Evolutionary conservation across 176 grass and related monocot species (phyloP), one percentile per base, ranked within the genome.

Genomic region (Triticum urartu): DNA sequence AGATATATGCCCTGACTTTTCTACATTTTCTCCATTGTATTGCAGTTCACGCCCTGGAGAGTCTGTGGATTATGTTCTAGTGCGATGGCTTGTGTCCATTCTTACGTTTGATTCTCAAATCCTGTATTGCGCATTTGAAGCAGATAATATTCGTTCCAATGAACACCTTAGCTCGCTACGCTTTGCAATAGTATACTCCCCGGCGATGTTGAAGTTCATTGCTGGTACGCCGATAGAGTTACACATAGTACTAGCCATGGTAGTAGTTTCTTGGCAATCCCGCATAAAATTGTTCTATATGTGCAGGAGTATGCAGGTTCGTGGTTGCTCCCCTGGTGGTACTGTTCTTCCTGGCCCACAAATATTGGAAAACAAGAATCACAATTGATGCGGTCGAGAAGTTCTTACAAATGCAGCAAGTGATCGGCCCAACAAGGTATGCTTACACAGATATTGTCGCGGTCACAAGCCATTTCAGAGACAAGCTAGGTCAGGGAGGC

Each of bases 401-500:
- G 20, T 61, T 61, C 58, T 8, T 61, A 18, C 58, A 22, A 6
- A 61, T 61, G 58, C 58, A 61, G 58, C 58, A 61, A 61, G 3
- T 61, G 58, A 61, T 61, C 21, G 58, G 58, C 58, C 58, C 58
- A 1, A 3, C 6, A 22, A 61, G 58, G 58, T 61, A 61, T 6
- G 58, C 58, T 3, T 61, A 61, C 21, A 61, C 58, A 10, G 58
- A 61, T 17, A 61, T 61, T 22, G 58, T 61, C 7, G 8, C 58
- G 8, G 58, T 61, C 58, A 61, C 58, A 61, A 22, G 58, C 21
- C 0, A 61, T 61, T 61, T 61, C 58, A 61, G 58, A 61, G 62
- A 87, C 28, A 87, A 83, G 74, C 73, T 86, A 0, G 86, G 86
- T 5, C 80, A 88, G 21, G 88, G 88, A 38, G 79, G 79, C 26